Evolutionary conservation across 345 rosid genomes (phyloP).

Genomic region (Microcos paniculata): DNA sequence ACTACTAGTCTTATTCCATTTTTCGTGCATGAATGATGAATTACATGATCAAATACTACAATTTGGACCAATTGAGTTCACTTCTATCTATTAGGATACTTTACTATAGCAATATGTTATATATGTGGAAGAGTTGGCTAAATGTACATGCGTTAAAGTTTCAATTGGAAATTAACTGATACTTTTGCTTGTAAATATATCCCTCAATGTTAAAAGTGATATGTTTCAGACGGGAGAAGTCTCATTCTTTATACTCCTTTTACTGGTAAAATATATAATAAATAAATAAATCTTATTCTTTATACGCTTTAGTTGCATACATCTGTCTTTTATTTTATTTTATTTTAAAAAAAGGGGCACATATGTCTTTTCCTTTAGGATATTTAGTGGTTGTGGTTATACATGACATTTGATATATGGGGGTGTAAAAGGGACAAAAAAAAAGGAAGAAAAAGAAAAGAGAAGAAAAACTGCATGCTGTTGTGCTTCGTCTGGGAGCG

Average conservation of each 20-base stretch:
- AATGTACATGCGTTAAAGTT: no score
- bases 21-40: neutral
- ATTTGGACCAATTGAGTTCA: neutral
- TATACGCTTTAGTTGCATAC: neutral
- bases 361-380: neutral
- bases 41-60: neutral
- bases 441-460: neutral
- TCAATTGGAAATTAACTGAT: no score
- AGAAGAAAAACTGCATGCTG: neutral
- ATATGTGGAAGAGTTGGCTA: neutral
- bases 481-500: neutral
- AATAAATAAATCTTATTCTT: neutral
- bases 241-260: no score
- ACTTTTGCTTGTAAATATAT: no score
- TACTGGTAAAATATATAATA: no score
- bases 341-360: no score
- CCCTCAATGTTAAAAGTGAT: neutral
- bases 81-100: no score
- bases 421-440: neutral
- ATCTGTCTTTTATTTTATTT: neutral
- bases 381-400: no score
- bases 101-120: no score
- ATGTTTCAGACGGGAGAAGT: no score
- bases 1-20: neutral
- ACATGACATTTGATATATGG: neutral